Evolutionary conservation across 2,329 filamentous ascomycete species (phyloP).

Genomic region (Lizonia empirigonia): DNA sequence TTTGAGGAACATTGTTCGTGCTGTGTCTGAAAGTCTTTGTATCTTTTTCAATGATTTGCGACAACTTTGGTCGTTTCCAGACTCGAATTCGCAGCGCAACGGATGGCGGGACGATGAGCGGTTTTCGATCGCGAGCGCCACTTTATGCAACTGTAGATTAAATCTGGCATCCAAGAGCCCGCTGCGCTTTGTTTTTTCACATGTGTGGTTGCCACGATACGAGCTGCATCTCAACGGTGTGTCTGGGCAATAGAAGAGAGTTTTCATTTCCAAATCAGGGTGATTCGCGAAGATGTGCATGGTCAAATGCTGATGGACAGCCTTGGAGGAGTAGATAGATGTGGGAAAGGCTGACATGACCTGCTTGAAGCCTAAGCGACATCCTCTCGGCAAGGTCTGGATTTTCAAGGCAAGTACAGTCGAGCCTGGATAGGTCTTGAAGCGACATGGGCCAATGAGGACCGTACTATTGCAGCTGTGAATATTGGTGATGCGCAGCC

Average conservation of each 20-base stretch:
- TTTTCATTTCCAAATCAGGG: neutral
- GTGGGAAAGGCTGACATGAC: neutral
- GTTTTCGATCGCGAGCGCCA: neutral
- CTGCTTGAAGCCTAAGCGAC: neutral
- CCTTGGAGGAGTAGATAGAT: neutral
- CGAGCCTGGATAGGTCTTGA: too few species aligned
- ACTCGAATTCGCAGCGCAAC: neutral
- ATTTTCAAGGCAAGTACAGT: neutral
- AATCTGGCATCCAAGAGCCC: neutral
- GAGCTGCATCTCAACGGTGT: constrained; percentile 1
- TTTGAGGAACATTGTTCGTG: neutral
- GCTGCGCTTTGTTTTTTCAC: neutral
- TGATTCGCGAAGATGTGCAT: neutral
- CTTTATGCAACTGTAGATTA: constrained; percentile 10
- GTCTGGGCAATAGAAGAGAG: constrained; percentile 4
- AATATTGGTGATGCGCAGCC: neutral
- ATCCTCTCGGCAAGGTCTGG: neutral
- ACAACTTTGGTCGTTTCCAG: neutral
- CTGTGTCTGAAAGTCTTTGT: neutral
- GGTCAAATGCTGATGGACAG: neutral
- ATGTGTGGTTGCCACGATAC: constrained; percentile 4
- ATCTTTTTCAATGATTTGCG: neutral
- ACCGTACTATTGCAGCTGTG: too few species aligned
- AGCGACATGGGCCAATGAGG: too few species aligned
- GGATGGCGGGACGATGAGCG: neutral